Conservation (phyloP, 2,329 filamentous ascomycete genomes). For the Pseudodiploospora longispora region DNA sequence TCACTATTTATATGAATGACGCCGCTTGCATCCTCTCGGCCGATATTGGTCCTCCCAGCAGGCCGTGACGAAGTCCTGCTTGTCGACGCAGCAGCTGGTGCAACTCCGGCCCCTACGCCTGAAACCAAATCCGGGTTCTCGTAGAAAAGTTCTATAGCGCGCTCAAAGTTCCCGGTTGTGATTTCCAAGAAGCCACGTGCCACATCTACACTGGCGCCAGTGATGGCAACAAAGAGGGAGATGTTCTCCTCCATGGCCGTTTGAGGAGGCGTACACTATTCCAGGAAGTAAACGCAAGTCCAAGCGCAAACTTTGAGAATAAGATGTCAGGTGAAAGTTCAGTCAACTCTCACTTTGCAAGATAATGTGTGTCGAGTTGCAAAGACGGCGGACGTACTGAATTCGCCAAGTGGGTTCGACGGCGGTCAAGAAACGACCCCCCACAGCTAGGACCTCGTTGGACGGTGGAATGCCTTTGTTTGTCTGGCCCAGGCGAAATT, state of each 20-base stretch:
- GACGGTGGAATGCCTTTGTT: too few species aligned
- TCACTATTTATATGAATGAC: conserved; percentile 70
- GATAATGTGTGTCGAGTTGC: too few species aligned
- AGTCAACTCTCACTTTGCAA: too few species aligned
- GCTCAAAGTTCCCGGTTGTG: conserved; percentile 73
- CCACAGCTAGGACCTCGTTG: too few species aligned
- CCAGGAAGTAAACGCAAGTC: too few species aligned
- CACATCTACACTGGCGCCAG: conserved; percentile 62
- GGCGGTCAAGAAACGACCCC: too few species aligned
- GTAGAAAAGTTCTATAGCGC: conserved; percentile 84
- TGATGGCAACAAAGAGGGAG: conserved; percentile 73
- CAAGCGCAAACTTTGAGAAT: too few species aligned
- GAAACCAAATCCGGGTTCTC: conserved; percentile 68
- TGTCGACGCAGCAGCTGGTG: conserved; percentile 10
- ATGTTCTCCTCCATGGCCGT: conserved; percentile 61
- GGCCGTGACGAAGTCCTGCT: conserved; percentile 20
- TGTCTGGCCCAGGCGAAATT: too few species aligned
- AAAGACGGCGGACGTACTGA: too few species aligned
- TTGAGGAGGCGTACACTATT: not conserved
- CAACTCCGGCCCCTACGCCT: conserved; percentile 25
- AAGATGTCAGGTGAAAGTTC: too few species aligned
- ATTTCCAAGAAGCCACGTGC: conserved; percentile 79
- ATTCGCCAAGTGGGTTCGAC: too few species aligned
- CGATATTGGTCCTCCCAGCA: conserved; percentile 17
- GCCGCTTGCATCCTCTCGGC: conserved; percentile 27